Conservation (phyloP, 768 basidiomycete species). For the Rhodosporidiobolus sp. region DNA sequence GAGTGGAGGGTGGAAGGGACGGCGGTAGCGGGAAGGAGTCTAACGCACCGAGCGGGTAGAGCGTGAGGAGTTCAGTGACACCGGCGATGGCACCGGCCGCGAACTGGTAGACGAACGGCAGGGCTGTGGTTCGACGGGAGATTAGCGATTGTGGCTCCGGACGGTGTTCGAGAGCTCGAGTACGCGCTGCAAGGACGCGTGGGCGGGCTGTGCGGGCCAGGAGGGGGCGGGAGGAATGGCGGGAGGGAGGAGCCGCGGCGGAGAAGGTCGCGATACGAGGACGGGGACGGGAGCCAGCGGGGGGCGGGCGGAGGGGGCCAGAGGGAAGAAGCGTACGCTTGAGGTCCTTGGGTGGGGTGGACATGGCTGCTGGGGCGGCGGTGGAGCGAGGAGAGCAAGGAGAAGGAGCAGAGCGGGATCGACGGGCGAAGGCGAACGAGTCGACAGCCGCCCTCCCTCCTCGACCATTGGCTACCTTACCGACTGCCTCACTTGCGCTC, state of each 20-base stretch:
- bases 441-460: too few relatives aligned
- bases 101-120: constrained; percentile 66
- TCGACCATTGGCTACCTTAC: too few relatives aligned
- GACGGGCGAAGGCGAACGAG: neutral
- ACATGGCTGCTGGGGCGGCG: neutral
- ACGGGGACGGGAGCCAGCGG: neutral
- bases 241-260: neutral
- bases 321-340: constrained; percentile 18
- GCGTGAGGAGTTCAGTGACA: constrained; percentile 59
- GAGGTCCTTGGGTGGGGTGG: neutral
- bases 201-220: too few relatives aligned
- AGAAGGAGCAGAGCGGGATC: neutral
- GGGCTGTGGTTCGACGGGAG: constrained; percentile 40
- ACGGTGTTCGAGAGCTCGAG: neutral
- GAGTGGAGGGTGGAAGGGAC: neutral
- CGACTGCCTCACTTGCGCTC: too few relatives aligned
- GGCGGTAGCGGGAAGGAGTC: constrained; percentile 3
- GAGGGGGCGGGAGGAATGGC: neutral
- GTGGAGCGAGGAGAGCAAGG: neutral
- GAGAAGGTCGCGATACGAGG: neutral
- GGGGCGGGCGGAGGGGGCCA: neutral
- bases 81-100: constrained; percentile 95
- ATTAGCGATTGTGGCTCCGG: neutral
- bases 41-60: constrained; percentile 79
- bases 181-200: too few relatives aligned